These are phyloP conservation scores for Urostyla sp. DNA, from an alignment of 73 alveolate species.

Conservation along the genomic window DNA sequence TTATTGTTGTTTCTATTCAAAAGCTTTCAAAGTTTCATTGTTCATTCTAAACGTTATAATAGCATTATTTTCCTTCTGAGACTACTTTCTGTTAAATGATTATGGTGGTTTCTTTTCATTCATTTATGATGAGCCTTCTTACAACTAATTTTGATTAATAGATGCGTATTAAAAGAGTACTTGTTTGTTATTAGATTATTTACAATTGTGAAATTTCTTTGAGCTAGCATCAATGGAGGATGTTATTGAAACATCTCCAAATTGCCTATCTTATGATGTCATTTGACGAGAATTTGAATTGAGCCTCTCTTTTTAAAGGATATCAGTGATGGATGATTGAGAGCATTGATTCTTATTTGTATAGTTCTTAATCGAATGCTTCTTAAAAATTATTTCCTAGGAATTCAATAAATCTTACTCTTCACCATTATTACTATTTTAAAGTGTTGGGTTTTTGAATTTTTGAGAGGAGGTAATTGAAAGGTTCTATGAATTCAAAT, in stretches of 20 bases:
- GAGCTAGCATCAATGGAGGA: conserved; percentile 22
- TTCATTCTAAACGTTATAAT: not conserved
- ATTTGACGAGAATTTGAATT: not conserved
- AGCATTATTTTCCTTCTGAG: not conserved
- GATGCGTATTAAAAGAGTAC: too few species aligned
- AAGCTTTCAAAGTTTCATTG: not conserved
- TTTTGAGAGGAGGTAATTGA: too few species aligned
- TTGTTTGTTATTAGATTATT: conserved; percentile 2
- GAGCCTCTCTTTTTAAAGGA: not conserved
- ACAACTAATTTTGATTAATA: too few species aligned
- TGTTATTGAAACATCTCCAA: conserved; percentile 38
- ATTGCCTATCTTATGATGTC: not conserved
- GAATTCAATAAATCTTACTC: too few species aligned
- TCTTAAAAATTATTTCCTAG: too few species aligned
- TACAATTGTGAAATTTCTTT: conserved; percentile 1
- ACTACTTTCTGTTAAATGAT: not conserved
- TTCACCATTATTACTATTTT: too few species aligned
- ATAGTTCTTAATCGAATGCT: too few species aligned
- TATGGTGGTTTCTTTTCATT: conserved; percentile 4
- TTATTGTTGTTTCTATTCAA: not conserved
- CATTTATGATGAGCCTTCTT: too few species aligned
- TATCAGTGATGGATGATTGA: conserved; percentile 20
- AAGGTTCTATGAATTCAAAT: too few species aligned
- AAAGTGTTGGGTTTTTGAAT: too few species aligned
- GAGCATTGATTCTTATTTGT: too few species aligned